Base-by-base conservation (phyloP, 2,329 filamentous ascomycete genomes). In the Penicillium sp. region DNA sequence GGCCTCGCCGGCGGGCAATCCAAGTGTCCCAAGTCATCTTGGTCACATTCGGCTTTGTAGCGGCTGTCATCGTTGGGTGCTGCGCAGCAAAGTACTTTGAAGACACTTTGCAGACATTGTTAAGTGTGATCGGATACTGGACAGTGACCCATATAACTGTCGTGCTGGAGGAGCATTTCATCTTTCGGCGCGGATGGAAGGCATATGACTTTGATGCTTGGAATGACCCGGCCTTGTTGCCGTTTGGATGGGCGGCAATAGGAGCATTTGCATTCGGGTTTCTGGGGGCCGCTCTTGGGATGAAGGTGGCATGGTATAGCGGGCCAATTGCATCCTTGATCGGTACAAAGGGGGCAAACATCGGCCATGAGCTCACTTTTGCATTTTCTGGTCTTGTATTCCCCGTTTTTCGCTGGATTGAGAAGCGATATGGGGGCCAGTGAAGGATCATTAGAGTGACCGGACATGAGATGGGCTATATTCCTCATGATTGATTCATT, bases 71-170 rank as follows among this genome's bases (percentile, higher is more conserved):
- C 2, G 70, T 76, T 4, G 76, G 75, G 9, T 76, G 75, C 54
- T 75, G 70, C 50, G 75, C 74, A 2, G 72, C 74, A 2, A 66
- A 65, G 15, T 76, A 73, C 62, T 75, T 76, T 44, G 42, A 64
- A 26, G 67, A 67, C 54, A 66, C 77, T 78, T 68, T 84, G 15
- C 70, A 81, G 65, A 80, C 82, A 54, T 80, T 84, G 65, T 66
- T 84, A 1, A 78, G 78, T 15, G 74, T 83, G 26, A 76, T 84
- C 2, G 82, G 82, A 10, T 84, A 83, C 69, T 84, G 81, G 80
- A 80, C 79, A 58, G 82, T 81, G 0, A 76, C 76, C 13, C 75
- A 76, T 35, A 68, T 77, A 53, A 71, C 73, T 2, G 60, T 78
- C 6, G 72, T 78, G 8, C 65, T 71, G 15, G 71, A 74, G 44